phyloP scores from a whole-genome alignment of 768 basidiomycete species.

The Pleurotus tuber-regium region DNA sequence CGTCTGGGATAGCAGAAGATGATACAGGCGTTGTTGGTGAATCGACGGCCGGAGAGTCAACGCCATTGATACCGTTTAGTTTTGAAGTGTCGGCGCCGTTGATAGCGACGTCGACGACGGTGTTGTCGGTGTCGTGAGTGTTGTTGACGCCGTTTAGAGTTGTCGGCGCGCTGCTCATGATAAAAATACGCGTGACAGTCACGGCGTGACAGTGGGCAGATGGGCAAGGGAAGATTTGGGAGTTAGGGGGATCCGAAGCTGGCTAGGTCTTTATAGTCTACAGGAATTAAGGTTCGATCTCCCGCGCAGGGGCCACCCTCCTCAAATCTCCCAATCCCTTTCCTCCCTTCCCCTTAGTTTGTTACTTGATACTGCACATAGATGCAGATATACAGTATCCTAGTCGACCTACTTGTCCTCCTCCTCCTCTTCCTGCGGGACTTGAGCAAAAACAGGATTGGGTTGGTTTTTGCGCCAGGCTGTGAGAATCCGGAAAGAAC shows the following conservation, averaged over 20 bases:
- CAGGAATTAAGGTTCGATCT: conserved; percentile 84
- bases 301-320: conserved; percentile 70
- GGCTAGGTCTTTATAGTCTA: conserved; percentile 80
- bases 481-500: conserved; percentile 54
- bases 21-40: conserved; percentile 65
- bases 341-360: conserved; percentile 15
- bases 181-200: conserved; percentile 70
- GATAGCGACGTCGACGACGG: conserved; percentile 23
- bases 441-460: conserved; percentile 76
- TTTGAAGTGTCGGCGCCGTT: conserved; percentile 38
- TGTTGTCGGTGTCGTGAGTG: conserved; percentile 23
- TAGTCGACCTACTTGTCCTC: conserved; percentile 29
- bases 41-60: conserved; percentile 41
- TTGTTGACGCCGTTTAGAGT: conserved; percentile 25
- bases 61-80: conserved; percentile 31
- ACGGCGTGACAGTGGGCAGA: conserved; percentile 55
- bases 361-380: conserved; percentile 13
- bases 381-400: conserved; percentile 12
- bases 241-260: conserved; percentile 67
- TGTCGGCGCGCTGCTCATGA: conserved; percentile 58
- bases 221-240: conserved; percentile 63
- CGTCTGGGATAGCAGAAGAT: conserved; percentile 42
- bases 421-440: conserved; percentile 57
- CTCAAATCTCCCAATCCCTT: conserved; percentile 26
- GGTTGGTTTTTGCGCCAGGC: conserved; percentile 89